Conservation (phyloP, 1,284 basidiomycete genomes). For the Rhodotorula sp. region DNA sequence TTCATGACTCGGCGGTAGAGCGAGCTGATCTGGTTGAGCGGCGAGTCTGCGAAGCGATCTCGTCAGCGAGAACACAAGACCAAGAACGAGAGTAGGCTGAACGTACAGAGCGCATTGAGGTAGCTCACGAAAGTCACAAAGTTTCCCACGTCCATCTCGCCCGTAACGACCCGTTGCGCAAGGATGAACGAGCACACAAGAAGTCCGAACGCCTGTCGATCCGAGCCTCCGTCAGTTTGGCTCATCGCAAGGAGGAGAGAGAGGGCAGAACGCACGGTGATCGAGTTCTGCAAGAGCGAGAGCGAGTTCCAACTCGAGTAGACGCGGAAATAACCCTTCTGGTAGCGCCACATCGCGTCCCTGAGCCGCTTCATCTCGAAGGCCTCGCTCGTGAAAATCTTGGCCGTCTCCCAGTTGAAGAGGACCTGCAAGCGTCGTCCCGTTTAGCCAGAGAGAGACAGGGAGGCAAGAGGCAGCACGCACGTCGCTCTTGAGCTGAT, state of each 20-base stretch:
- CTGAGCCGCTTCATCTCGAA: constrained; percentile 73
- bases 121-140: constrained; percentile 36
- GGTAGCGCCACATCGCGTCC: constrained; percentile 71
- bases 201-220: constrained; percentile 61
- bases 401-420: constrained; percentile 34
- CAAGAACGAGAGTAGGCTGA: constrained; percentile 53
- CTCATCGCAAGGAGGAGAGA: background rate
- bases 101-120: background rate
- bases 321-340: constrained; percentile 61
- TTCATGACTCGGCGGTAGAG: constrained; percentile 48
- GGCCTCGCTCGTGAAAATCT: constrained; percentile 58
- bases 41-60: constrained; percentile 60
- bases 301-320: constrained; percentile 30
- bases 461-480: constrained; percentile 52
- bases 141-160: constrained; percentile 46
- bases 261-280: constrained; percentile 52
- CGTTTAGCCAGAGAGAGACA: constrained; percentile 43
- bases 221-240: background rate
- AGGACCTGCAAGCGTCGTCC: constrained; percentile 23
- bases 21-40: constrained; percentile 57
- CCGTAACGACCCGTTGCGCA: constrained; percentile 61
- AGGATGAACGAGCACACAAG: constrained; percentile 75
- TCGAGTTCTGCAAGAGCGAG: constrained; percentile 59
- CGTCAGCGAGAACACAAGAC: constrained; percentile 45
- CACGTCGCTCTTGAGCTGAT: constrained; percentile 51